phyloP scores from a whole-genome alignment of 192 early-diverging fungal genomes.

The Diversispora epigaea region DNA sequence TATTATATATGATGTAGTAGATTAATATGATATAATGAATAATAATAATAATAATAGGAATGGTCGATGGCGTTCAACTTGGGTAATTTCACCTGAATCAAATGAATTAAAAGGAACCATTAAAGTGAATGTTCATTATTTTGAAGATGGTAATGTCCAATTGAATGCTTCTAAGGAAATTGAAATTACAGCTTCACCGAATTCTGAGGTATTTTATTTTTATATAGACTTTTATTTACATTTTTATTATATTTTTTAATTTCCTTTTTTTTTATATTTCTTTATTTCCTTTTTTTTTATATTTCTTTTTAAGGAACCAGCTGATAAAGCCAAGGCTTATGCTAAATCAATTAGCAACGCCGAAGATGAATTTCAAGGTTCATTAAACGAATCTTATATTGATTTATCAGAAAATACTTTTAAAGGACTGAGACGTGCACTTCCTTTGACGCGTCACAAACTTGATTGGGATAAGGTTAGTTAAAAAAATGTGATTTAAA shows the following conservation, averaged over 20 bases:
- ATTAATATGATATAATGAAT: no score
- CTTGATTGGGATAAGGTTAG: constrained; percentile 86
- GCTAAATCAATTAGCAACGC: constrained; percentile 64
- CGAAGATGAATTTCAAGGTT: constrained; percentile 81
- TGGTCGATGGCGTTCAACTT: constrained; percentile 88
- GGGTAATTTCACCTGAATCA: constrained; percentile 64
- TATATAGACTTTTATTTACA: no score
- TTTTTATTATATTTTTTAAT: no score
- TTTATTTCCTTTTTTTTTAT: no score
- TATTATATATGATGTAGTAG: background rate
- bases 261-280: no score
- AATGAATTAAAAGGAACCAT: constrained; percentile 67
- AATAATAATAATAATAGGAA: constrained; percentile 56
- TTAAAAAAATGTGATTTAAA: background rate
- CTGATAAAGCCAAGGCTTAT: constrained; percentile 50
- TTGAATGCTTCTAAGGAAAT: constrained; percentile 77
- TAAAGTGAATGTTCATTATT: constrained; percentile 92
- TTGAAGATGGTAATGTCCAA: constrained; percentile 99
- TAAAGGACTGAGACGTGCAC: constrained; percentile 81
- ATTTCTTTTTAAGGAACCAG: constrained; percentile 36
- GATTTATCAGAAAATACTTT: constrained; percentile 87
- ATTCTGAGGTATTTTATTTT: constrained; percentile 26
- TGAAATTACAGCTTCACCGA: constrained; percentile 35
- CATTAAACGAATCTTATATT: constrained; percentile 78
- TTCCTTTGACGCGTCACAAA: constrained; percentile 90